Evolutionary conservation across 768 basidiomycete genomes (phyloP), one percentile per base, ranked within the genome.

Genomic region (Amanita rubescens): DNA sequence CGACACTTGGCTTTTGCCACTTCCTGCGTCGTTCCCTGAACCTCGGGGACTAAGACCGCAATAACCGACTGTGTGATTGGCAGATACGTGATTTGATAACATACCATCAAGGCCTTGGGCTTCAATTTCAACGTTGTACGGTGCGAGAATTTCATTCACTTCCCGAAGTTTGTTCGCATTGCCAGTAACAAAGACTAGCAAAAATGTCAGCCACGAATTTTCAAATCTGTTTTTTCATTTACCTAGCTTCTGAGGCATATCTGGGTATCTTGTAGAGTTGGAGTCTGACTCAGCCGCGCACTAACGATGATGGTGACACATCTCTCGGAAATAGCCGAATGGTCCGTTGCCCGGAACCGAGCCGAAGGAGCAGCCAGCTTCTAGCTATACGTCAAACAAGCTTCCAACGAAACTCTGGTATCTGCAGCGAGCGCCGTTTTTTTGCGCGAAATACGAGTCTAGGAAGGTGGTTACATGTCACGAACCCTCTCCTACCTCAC

Each of bases 161-260:
- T 98, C 95, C 55, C 75, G 78, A 24, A 98, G 75, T 67, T 98
- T 98, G 74, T 94, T 92, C 17, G 84, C 80, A 65, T 98, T 97
- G 24, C 94, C 91, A 0, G 95, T 97, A 15, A 97, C 92, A 66
- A 97, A 96, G 22, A 87, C 94, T 95, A 52, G 33, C 17, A 3
- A 35, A 14, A 20, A 35, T 5, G 34, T 35, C 6, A 35, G 9
- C n/a, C 17, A 20, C 9, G 27, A 17, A 32, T 35, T 24, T 45
- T 1, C 9, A 25, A 27, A 8, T 5, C 15, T 4, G 14, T 4
- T 8, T n/a, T 32, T 44, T 3, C 15, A 45, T 22, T 19, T 4
- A 45, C 44, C 44, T 15, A 45, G 44, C 10, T 11, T n/a, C 22
- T 45, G 22, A 12, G 44, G 44, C 44, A 45, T 45, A 32, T 12